Conservation (phyloP, 352 stramenopile species). For the Globisporangium middletonii region DNA sequence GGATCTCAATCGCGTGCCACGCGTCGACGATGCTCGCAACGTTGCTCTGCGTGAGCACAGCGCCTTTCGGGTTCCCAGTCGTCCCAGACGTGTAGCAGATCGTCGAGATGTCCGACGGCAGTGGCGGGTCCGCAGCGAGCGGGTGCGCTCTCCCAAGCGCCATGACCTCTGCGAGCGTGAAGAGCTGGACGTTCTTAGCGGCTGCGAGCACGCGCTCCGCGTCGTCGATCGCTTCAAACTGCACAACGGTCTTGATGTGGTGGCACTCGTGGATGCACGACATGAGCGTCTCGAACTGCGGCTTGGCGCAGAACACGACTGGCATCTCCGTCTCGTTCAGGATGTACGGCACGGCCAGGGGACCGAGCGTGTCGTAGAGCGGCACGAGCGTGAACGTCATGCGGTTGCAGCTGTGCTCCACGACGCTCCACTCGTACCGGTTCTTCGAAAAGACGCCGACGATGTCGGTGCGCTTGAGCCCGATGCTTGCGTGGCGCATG, state of each 20-base stretch:
- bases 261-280: slow-evolving; percentile 35
- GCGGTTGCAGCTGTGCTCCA: slow-evolving; percentile 58
- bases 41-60: slow-evolving; percentile 57
- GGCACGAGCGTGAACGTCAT: slow-evolving; percentile 30
- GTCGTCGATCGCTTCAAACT: slow-evolving; percentile 41
- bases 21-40: slow-evolving; percentile 17
- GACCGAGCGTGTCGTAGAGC: too few species aligned
- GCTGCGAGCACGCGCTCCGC: slow-evolving; percentile 22
- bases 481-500: slow-evolving; percentile 24
- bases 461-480: slow-evolving; percentile 33
- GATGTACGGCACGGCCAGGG: slow-evolving; percentile 17
- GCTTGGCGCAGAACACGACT: slow-evolving; percentile 57
- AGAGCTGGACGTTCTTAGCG: slow-evolving; percentile 31
- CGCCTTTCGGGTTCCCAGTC: slow-evolving; percentile 67
- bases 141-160: slow-evolving; percentile 33
- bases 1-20: slow-evolving; percentile 9
- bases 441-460: slow-evolving; percentile 74
- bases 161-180: slow-evolving; percentile 35
- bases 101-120: slow-evolving; percentile 81
- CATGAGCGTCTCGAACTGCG: slow-evolving; percentile 51
- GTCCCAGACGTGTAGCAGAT: slow-evolving; percentile 86
- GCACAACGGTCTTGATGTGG: slow-evolving; percentile 44
- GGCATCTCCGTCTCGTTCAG: slow-evolving; percentile 74
- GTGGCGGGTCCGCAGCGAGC: slow-evolving; percentile 38
- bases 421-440: slow-evolving; percentile 59